Evolutionary conservation across 139 green algal species (phyloP).

Genomic region (Auxenochlorella pyrenoidosa): DNA sequence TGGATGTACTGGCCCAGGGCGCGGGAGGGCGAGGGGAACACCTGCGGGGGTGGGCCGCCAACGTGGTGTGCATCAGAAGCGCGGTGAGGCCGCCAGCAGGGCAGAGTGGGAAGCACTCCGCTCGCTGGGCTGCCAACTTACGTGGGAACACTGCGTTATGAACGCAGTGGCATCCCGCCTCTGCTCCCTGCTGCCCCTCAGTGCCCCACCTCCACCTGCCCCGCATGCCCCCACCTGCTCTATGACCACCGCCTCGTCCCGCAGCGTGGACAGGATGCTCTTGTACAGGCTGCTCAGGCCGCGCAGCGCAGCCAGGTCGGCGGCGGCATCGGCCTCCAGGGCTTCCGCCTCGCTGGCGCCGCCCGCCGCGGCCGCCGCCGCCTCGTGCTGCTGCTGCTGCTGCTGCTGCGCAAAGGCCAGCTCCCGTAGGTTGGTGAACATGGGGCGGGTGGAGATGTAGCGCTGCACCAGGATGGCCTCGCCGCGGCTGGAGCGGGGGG

Average conservation of each 20-base stretch:
- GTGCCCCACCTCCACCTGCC: neutral
- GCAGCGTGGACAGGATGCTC: conserved; percentile 48
- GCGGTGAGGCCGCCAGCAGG: too few relatives aligned
- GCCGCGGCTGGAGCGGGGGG: conserved; percentile 9
- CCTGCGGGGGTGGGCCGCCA: conserved; percentile 11
- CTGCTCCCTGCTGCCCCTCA: neutral
- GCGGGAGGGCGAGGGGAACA: conserved; percentile 51
- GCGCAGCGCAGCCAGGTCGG: conserved; percentile 25
- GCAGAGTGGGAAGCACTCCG: neutral
- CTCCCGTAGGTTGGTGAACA: conserved; percentile 62
- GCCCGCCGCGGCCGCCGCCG: neutral
- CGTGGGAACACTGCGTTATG: too few relatives aligned
- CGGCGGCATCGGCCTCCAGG: neutral
- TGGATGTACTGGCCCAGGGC: conserved; percentile 57
- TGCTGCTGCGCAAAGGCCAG: conserved; percentile 27
- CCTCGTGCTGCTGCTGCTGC: neutral
- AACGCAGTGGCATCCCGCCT: neutral
- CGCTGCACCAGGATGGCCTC: conserved; percentile 46
- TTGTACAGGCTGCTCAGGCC: conserved; percentile 55
- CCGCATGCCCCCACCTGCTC: conserved; percentile 42
- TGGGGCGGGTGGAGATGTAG: conserved; percentile 62
- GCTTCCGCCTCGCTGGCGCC: neutral
- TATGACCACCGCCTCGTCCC: conserved; percentile 64
- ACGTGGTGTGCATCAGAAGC: neutral
- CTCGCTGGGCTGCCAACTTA: neutral